A percentile compares a stretch with the other conserved stretches of the same genome.
phyloP scores from a whole-genome alignment of 2,329 filamentous ascomycete genomes.

The Fusarium chaquense region DNA sequence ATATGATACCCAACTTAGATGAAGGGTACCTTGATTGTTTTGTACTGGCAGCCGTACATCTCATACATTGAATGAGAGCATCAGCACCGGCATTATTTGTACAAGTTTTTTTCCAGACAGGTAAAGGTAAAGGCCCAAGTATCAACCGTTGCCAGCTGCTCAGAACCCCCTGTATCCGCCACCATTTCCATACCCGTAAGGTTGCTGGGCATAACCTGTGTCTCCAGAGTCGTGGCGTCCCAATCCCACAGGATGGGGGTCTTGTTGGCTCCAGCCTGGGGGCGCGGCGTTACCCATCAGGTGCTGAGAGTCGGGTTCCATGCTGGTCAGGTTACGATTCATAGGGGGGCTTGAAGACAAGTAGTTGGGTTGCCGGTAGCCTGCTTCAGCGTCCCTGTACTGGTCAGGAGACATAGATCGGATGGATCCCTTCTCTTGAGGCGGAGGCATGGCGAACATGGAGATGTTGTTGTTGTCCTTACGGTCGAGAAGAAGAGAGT shows the following conservation, averaged over 20 bases:
- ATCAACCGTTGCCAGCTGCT: constrained; percentile 21
- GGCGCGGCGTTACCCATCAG: constrained; percentile 58
- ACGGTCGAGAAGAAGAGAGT: constrained; percentile 81
- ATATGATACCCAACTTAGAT: constrained; percentile 15
- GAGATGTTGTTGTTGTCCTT: constrained; percentile 54
- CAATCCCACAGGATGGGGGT: constrained; percentile 30
- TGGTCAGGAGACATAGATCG: constrained; percentile 53
- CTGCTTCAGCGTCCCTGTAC: constrained; percentile 46
- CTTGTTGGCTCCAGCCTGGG: constrained; percentile 50
- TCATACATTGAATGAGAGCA: constrained; percentile 23
- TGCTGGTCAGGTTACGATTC: constrained; percentile 56
- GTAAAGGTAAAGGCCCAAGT: constrained; percentile 15
- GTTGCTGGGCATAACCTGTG: constrained; percentile 42
- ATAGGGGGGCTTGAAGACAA: constrained; percentile 46
- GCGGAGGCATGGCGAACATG: constrained; percentile 59
- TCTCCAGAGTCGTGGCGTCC: constrained; percentile 39
- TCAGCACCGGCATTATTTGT: constrained; percentile 28
- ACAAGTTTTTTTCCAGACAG: constrained; percentile 16
- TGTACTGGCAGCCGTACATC: constrained; percentile 26
- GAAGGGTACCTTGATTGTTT: constrained; percentile 9
- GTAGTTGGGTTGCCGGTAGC: constrained; percentile 36
- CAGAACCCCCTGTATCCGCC: constrained; percentile 46
- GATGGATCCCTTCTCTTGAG: constrained; percentile 52
- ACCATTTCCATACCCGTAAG: constrained; percentile 43
- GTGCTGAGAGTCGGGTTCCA: constrained; percentile 52